Conservation (phyloP, 1,284 basidiomycete genomes). For the Pseudozyma thailandica region DNA sequence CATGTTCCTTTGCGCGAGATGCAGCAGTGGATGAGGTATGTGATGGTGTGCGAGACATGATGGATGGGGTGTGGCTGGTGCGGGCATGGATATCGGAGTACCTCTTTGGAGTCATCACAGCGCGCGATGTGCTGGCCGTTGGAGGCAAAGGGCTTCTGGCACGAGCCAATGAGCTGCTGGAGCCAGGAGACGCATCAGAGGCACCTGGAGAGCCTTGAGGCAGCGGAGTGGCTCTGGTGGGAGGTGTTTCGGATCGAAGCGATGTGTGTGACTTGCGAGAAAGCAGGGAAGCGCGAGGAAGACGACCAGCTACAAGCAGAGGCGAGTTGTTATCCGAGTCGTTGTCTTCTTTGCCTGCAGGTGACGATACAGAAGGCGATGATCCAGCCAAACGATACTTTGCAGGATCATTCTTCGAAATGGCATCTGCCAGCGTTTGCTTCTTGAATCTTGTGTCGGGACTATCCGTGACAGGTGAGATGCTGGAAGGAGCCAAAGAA, state of each 20-base stretch:
- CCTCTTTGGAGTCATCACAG: slow-evolving; percentile 34
- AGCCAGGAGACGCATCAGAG: slow-evolving; percentile 26
- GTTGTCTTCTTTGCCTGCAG: slow-evolving; percentile 11
- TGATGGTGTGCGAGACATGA: slow-evolving; percentile 26
- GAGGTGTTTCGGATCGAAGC: slow-evolving; percentile 38
- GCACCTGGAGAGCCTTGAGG: slow-evolving; percentile 28
- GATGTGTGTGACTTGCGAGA: slow-evolving; percentile 36
- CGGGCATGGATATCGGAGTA: slow-evolving; percentile 37
- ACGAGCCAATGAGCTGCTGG: slow-evolving; percentile 13
- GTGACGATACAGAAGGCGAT: slow-evolving; percentile 14
- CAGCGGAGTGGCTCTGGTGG: slow-evolving; percentile 11
- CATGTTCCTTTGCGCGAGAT: slow-evolving; percentile 29
- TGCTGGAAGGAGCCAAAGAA: slow-evolving; percentile 21
- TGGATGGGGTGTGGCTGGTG: slow-evolving; percentile 15
- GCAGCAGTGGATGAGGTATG: slow-evolving; percentile 41
- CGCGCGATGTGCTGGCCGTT: slow-evolving; percentile 14
- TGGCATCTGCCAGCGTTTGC: slow-evolving; percentile 49
- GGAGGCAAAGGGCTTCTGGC: slow-evolving; percentile 24
- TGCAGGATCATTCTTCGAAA: slow-evolving; percentile 48
- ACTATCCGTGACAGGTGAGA: slow-evolving; percentile 38
- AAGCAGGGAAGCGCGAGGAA: slow-evolving; percentile 34
- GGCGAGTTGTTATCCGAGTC: slow-evolving; percentile 36
- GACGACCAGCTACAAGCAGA: slow-evolving; percentile 33
- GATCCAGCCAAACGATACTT: slow-evolving; percentile 41
- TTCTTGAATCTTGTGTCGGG: slow-evolving; percentile 47